Evolutionary conservation across 106 monocot species (phyloP).

Genomic region (Dendrobium chrysotoxum): DNA sequence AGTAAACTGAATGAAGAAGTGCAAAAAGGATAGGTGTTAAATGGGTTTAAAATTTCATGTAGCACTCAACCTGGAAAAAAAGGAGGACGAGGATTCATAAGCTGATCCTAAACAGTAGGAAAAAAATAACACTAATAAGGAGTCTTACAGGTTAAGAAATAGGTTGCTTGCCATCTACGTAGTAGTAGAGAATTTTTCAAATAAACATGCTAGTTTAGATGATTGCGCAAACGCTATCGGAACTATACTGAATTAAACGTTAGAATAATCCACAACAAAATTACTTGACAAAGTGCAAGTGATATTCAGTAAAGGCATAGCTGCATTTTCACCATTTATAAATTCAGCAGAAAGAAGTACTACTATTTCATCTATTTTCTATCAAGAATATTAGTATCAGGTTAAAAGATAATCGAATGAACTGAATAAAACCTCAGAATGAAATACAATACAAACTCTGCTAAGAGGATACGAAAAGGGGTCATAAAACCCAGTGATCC

Average conservation of each 20-base stretch:
- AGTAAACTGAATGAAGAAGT: not conserved
- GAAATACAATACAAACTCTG: not conserved
- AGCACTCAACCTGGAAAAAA: not conserved
- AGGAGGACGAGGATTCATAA: not conserved
- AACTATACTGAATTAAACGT: not conserved
- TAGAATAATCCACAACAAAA: not conserved
- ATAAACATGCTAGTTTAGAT: not conserved
- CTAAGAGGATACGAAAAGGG: slow-evolving; percentile 88
- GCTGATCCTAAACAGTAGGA: not conserved
- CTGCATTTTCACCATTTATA: not conserved
- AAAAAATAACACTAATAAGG: not conserved
- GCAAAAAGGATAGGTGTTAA: not conserved
- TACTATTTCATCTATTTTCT: not conserved
- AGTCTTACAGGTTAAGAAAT: not conserved
- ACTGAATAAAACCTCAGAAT: not conserved
- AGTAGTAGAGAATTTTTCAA: not conserved
- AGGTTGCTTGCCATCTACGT: not conserved
- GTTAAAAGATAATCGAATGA: not conserved
- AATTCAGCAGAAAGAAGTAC: not conserved
- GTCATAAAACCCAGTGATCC: slow-evolving; percentile 99
- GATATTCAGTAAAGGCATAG: not conserved
- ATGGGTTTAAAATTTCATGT: not conserved
- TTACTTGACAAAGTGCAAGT: not conserved
- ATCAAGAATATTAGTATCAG: not conserved
- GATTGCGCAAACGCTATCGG: not conserved